Conservation (phyloP, 495 filamentous ascomycete species). For the Choiromyces venosus region DNA sequence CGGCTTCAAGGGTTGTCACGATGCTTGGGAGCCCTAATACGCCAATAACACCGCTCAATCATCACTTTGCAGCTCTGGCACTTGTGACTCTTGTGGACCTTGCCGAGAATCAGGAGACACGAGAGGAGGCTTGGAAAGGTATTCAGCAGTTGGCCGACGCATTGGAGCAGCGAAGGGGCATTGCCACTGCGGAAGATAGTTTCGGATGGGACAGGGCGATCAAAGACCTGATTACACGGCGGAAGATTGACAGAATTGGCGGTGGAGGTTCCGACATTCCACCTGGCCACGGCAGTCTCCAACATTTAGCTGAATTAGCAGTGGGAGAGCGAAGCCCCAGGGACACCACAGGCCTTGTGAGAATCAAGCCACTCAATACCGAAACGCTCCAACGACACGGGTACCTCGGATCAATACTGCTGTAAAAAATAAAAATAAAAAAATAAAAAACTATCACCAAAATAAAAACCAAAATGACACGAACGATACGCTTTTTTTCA, state of each 20-base stretch:
- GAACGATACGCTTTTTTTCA: not conserved
- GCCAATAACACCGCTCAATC: slow-evolving; percentile 60
- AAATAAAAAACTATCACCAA: no score
- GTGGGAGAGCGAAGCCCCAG: slow-evolving; percentile 39
- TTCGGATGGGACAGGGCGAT: slow-evolving; percentile 39
- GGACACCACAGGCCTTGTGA: slow-evolving; percentile 14
- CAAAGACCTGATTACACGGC: slow-evolving; percentile 34
- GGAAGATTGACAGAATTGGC: slow-evolving; percentile 31
- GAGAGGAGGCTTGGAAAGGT: slow-evolving; percentile 41
- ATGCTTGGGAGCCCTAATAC: slow-evolving; percentile 54
- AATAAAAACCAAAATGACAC: no score
- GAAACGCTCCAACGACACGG: slow-evolving; percentile 35
- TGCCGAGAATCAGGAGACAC: slow-evolving; percentile 45
- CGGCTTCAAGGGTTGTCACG: slow-evolving; percentile 55
- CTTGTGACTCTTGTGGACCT: slow-evolving; percentile 64
- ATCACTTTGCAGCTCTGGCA: slow-evolving; percentile 66
- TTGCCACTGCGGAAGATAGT: slow-evolving; percentile 30
- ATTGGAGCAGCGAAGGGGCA: slow-evolving; percentile 23
- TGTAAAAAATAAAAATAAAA: slow-evolving; percentile 27
- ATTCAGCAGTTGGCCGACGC: slow-evolving; percentile 39
- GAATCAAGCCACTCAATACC: slow-evolving; percentile 26
- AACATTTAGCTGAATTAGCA: slow-evolving; percentile 41
- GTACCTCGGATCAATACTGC: slow-evolving; percentile 39
- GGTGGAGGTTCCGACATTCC: slow-evolving; percentile 20
- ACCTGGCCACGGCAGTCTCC: slow-evolving; percentile 35